Conservation (phyloP, 2,329 filamentous ascomycete genomes). For the Trichophyton verrucosum region DNA sequence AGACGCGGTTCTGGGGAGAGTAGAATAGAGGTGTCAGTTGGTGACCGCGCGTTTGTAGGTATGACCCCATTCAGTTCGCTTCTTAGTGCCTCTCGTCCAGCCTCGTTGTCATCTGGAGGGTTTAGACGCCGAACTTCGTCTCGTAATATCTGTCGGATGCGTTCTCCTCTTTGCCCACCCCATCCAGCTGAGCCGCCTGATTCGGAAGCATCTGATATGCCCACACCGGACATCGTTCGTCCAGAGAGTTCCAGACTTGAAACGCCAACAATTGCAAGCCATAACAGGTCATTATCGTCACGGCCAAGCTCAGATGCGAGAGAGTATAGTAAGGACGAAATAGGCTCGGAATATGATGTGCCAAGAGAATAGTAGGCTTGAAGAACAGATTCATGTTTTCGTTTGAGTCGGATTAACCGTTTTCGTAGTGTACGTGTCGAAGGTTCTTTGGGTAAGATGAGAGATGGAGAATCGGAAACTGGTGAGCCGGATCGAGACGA, state of each 20-base stretch:
- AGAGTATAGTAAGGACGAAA: slow-evolving; percentile 88
- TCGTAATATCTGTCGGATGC: slow-evolving; percentile 71
- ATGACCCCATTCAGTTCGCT: slow-evolving; percentile 68
- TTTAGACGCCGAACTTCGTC: slow-evolving; percentile 93
- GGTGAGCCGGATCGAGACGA: slow-evolving; percentile 36
- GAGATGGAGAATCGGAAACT: slow-evolving; percentile 29
- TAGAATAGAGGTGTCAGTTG: slow-evolving; percentile 83
- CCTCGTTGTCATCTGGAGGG: slow-evolving; percentile 52
- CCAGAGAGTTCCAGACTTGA: slow-evolving; percentile 90
- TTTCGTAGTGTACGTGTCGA: slow-evolving; percentile 61
- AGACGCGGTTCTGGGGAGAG: slow-evolving; percentile 90
- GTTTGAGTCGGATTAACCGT: slow-evolving; percentile 60
- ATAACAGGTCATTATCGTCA: slow-evolving; percentile 91
- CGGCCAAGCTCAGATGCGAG: slow-evolving; percentile 87
- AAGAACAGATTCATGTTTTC: slow-evolving; percentile 63
- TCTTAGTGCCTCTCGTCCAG: slow-evolving; percentile 47
- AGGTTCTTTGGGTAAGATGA: slow-evolving; percentile 41
- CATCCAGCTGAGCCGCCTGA: slow-evolving; percentile 52
- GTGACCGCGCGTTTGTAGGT: slow-evolving; percentile 73
- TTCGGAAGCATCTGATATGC: slow-evolving; percentile 45
- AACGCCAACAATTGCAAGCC: slow-evolving; percentile 88
- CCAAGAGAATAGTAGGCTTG: slow-evolving; percentile 76
- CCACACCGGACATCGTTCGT: slow-evolving; percentile 67
- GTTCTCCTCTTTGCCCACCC: slow-evolving; percentile 69
- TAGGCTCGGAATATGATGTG: slow-evolving; percentile 84